Evolutionary conservation across 768 basidiomycete species (phyloP).

Genomic region (Amanita muscaria): DNA sequence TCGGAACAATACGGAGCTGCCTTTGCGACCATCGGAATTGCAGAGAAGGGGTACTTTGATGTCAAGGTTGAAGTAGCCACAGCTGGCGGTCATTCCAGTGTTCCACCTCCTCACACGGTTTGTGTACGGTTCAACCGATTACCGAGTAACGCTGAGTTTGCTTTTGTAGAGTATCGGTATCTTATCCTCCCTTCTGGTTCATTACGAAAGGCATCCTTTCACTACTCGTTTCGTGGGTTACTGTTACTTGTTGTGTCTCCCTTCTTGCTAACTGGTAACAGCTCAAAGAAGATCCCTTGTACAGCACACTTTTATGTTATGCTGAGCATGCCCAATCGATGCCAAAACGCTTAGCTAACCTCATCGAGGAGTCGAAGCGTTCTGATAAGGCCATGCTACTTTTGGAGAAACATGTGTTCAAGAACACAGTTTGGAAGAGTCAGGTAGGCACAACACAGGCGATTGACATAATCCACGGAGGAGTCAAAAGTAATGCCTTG

Average conservation of each 20-base stretch:
- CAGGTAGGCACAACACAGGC: constrained; percentile 70
- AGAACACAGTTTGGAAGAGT: constrained; percentile 32
- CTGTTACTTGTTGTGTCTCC: background rate
- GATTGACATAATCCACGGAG: constrained; percentile 59
- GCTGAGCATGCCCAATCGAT: constrained; percentile 54
- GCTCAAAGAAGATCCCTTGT: constrained; percentile 51
- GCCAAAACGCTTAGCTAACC: constrained; percentile 34
- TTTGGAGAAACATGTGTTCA: constrained; percentile 39
- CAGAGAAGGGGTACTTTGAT: constrained; percentile 68
- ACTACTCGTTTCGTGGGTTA: constrained; percentile 38
- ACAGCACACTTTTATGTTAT: constrained; percentile 54
- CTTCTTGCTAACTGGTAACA: constrained; percentile 19
- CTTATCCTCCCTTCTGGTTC: constrained; percentile 58
- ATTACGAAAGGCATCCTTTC: constrained; percentile 61
- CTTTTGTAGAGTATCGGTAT: constrained; percentile 73
- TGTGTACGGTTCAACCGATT: constrained; percentile 12
- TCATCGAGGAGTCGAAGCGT: constrained; percentile 38
- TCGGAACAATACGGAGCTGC: constrained; percentile 40
- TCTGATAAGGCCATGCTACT: constrained; percentile 43
- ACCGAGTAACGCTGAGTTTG: background rate
- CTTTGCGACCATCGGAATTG: constrained; percentile 54
- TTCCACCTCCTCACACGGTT: constrained; percentile 78
- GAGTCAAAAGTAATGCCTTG: constrained; percentile 70
- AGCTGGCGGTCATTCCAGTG: constrained; percentile 78
- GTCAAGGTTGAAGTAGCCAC: constrained; percentile 55